Evolutionary conservation across 2,329 filamentous ascomycete genomes (phyloP), one percentile per base, ranked within the genome.

Genomic region (Sporothrix protearum): DNA sequence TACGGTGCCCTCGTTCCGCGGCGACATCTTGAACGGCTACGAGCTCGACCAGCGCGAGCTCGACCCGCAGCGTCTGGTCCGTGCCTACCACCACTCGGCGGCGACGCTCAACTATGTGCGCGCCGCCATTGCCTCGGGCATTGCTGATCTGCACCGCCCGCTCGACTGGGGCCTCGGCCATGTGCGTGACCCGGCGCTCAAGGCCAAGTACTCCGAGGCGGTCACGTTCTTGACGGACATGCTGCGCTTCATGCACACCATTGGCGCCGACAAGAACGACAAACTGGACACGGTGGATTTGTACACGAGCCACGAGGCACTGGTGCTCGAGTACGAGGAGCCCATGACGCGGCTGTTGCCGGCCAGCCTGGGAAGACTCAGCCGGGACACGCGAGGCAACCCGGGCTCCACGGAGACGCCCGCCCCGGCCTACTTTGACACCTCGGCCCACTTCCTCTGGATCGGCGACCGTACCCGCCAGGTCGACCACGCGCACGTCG

Each of bases 391-490:
- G 36, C n/a, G 28, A 8, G 30, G 51, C 16, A n/a, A 68, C 10
- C 6, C 42, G 2, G 25, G n/a, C n/a, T n/a, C 55, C 1, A n/a
- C 19, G 1, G 14, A 10, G 6, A n/a, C 53, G 6, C 22, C 61
- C 28, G 19, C 59, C 10, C 2, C 66, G 0, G 89, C 90, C 77
- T 96, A 92, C 86, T 98, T 96, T 83, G 92, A 97, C 81, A 98
- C 95, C 0, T 97, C 93, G 4, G 93, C 93, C 0, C 96, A 99
- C 80, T 98, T 99, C 84, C 87, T 99, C 80, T 99, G 96, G 96
- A 96, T 99, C 77, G 96, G 96, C 70, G 96, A 99, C 81, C 92
- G 96, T 75, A 99, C 96, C 1, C 89, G 96, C 63, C 95, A 98
- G 81, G 88, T 97, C 61, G 92, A 96, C 78, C 93, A 95, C 76